Evolutionary conservation across 2,329 filamentous ascomycete genomes (phyloP).

Genomic region (Monilinia aucupariae): DNA sequence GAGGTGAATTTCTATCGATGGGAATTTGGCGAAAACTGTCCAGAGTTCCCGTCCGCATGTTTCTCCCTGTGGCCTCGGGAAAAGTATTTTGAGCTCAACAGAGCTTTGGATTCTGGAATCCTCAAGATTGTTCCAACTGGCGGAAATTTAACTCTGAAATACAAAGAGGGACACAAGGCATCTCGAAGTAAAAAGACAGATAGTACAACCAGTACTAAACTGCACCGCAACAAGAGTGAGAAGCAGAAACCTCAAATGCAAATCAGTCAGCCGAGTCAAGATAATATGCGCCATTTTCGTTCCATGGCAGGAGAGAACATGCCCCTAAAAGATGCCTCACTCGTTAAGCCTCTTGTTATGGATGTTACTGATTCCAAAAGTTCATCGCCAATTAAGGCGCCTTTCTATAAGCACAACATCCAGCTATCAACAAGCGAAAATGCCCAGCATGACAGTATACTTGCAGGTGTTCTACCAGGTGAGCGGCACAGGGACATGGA

Average conservation of each 20-base stretch:
- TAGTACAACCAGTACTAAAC: not conserved
- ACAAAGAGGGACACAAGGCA: not conserved
- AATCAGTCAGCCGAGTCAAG: not conserved
- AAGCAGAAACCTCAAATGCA: not conserved
- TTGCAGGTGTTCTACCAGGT: not conserved
- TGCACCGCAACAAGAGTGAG: not conserved
- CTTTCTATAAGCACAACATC: too few relatives aligned
- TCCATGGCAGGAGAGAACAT: not conserved
- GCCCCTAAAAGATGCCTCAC: not conserved
- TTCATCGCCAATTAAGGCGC: too few relatives aligned
- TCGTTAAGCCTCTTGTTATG: not conserved
- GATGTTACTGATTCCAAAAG: not conserved
- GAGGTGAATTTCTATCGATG: not conserved
- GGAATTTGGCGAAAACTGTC: not conserved
- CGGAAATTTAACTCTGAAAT: not conserved
- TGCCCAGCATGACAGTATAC: not conserved
- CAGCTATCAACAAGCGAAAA: not conserved
- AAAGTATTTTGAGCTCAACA: not conserved
- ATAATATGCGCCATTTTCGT: not conserved
- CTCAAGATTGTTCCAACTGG: not conserved
- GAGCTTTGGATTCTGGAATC: not conserved
- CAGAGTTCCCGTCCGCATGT: not conserved
- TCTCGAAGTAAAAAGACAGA: not conserved
- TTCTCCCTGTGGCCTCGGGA: not conserved
- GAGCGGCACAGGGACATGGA: too few relatives aligned